Base-by-base conservation (phyloP, 164 flowering plant genomes). In the Macadamia tetraphylla region DNA sequence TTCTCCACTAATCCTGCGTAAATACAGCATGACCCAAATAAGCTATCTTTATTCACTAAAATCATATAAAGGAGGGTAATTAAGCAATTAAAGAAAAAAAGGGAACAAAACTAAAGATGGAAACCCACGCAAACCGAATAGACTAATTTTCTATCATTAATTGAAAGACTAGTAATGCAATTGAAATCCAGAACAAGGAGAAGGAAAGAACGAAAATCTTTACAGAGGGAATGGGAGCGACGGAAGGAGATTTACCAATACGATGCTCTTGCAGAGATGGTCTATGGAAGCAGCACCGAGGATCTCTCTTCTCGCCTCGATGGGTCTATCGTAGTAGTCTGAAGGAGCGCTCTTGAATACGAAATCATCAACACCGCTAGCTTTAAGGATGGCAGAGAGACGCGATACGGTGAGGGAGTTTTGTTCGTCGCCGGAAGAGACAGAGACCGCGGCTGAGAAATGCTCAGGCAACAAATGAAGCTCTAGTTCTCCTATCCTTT, bases 221-320 rank as follows among this genome's bases (percentile, higher is more conserved):
- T 56, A 18, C 9, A 18, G 29, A 17, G 31, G 13, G 7, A 29
- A 60, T 46, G 12, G 62, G 51, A 18, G 17, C 14, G 10, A 23
- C 6, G n/a, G 2, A 46, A 46, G 57, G 17, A 40, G 57, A 12
- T 6, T 35, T 75, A 91, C 97, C 81, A 95, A 68, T 30, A 95
- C 99, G 71, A 95, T 95, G 88, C 92, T 90, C 77, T 95, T 92
- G 87, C 99, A 95, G 72, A 95, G 91, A 75, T 95, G 99, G 64
- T 91, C 67, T 51, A 92, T 59, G 1, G 97, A 88, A 29, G 87
- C 71, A 60, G 97, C 99, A 14, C 74, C 81, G 61, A 95, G 88
- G 51, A 80, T 66, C 58, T 83, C 89, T 8, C 98, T 77, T n/a
- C 98, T 79, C 43, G 72, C 70, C 35, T 92, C 97, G 63, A 89